A percentile compares a stretch with the other conserved stretches of the same genome.
Evolutionary conservation across 2,329 filamentous ascomycete species (phyloP).

Genomic region (Penicillium sp.): DNA sequence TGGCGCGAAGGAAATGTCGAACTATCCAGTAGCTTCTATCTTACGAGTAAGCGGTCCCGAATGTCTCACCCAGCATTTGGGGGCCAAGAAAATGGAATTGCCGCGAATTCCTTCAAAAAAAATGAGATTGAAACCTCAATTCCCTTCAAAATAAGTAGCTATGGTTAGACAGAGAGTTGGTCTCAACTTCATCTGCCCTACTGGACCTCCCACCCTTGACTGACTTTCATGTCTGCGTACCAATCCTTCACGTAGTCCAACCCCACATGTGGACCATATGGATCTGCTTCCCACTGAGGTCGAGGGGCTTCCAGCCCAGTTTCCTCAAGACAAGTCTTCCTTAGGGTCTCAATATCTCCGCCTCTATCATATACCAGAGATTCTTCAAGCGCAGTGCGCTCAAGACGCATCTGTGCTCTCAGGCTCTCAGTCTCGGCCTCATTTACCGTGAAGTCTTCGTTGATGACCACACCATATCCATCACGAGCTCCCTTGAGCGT

Average conservation of each 20-base stretch:
- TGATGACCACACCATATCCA: constrained; percentile 49
- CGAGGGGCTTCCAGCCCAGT: constrained; percentile 44
- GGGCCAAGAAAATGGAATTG: no score
- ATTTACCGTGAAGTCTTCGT: constrained; percentile 38
- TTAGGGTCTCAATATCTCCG: constrained; percentile 42
- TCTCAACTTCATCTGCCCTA: background rate
- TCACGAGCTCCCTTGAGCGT: constrained; percentile 41
- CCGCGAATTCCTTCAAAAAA: no score
- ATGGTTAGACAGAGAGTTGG: no score
- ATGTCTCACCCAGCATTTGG: no score
- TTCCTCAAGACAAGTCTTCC: constrained; percentile 38
- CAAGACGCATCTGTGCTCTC: constrained; percentile 30
- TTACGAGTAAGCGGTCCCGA: no score
- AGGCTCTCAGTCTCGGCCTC: constrained; percentile 36
- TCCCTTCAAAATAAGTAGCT: no score
- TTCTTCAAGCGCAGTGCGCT: constrained; percentile 21
- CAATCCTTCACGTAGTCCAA: constrained; percentile 46
- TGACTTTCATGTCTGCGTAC: constrained; percentile 31
- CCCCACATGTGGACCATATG: constrained; percentile 48
- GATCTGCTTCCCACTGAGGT: constrained; percentile 46
- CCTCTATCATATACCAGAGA: constrained; percentile 43
- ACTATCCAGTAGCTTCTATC: no score
- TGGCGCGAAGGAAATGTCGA: no score
- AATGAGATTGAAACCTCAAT: no score
- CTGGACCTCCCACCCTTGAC: constrained; percentile 8